Percentiles rank a stretch among this genome's conserved stretches.
Evolutionary conservation across 352 stramenopile species (phyloP).

Genomic region (Lagenidium giganteum): DNA sequence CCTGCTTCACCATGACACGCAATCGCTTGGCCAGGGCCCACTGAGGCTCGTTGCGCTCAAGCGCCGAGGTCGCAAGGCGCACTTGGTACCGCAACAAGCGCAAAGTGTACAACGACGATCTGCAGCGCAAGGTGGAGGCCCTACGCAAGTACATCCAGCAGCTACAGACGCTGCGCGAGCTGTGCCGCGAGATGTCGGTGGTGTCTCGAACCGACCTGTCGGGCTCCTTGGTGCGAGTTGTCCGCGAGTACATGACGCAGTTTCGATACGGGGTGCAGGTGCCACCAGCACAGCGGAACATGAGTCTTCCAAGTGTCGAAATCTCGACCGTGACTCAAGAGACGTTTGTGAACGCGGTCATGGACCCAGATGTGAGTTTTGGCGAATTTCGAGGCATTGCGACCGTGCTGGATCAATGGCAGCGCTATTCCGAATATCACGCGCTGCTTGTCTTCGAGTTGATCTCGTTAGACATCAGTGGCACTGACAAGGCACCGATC

Average conservation of each 20-base stretch:
- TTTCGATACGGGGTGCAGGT: constrained; percentile 56
- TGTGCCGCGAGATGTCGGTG: constrained; percentile 14
- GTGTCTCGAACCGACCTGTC: constrained; percentile 7
- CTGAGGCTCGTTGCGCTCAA: no score
- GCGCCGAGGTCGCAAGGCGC: no score
- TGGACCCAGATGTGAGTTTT: constrained; percentile 27
- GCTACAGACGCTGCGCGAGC: constrained; percentile 24
- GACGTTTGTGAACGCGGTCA: constrained; percentile 36
- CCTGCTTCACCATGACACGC: no score
- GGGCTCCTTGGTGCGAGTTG: constrained; percentile 28
- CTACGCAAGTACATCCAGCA: constrained; percentile 38
- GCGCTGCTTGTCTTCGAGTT: constrained; percentile 43
- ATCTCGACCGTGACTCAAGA: constrained; percentile 10
- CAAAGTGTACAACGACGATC: constrained; percentile 35
- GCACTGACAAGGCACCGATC: constrained; percentile 35
- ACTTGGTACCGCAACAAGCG: constrained; percentile 52
- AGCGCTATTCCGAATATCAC: constrained; percentile 60
- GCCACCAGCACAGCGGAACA: constrained; percentile 12
- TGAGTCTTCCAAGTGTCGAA: constrained; percentile 21
- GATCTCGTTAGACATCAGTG: constrained; percentile 38
- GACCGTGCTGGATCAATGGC: constrained; percentile 53
- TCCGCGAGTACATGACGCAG: constrained; percentile 58
- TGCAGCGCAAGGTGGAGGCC: constrained; percentile 38
- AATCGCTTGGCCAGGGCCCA: no score
- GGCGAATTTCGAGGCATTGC: constrained; percentile 33